phyloP scores from a whole-genome alignment of 2,329 filamentous ascomycete genomes.

The Corinectria fuckeliana region DNA sequence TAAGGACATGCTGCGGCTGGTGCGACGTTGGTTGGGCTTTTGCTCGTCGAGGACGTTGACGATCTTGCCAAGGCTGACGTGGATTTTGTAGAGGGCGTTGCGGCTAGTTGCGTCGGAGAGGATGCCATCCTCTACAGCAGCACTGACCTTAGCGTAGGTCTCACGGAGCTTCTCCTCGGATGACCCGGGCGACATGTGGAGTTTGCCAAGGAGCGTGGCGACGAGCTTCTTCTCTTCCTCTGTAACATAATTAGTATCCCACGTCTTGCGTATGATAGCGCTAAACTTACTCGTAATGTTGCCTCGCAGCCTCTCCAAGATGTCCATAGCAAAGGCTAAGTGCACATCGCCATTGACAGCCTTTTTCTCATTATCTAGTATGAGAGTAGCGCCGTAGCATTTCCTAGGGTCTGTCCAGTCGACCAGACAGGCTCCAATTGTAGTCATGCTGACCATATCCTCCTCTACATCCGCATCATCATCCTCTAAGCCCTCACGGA shows the following conservation, averaged over 20 bases:
- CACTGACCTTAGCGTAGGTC: conserved; percentile 63
- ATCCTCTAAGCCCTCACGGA: conserved; percentile 75
- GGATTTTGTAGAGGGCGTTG: conserved; percentile 72
- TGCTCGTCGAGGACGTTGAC: conserved; percentile 64
- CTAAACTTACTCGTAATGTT: conserved; percentile 68
- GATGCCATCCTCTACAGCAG: conserved; percentile 68
- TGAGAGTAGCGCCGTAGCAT: conserved; percentile 60
- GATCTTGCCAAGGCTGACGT: conserved; percentile 71
- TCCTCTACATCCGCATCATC: conserved; percentile 77
- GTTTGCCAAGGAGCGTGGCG: conserved; percentile 79
- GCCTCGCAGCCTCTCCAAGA: conserved; percentile 75
- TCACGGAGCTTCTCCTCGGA: conserved; percentile 63
- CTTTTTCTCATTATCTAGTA: conserved; percentile 65
- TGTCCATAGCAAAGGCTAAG: conserved; percentile 76
- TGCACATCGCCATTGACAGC: conserved; percentile 79
- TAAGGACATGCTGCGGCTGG: conserved; percentile 54
- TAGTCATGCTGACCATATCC: conserved; percentile 78
- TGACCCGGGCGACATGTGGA: conserved; percentile 76
- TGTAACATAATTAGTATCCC: conserved; percentile 47
- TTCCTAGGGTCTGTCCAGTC: conserved; percentile 97
- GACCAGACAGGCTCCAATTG: conserved; percentile 81
- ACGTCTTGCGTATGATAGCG: not conserved
- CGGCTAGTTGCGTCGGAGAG: conserved; percentile 66
- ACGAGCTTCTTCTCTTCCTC: conserved; percentile 88
- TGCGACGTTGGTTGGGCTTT: conserved; percentile 46